Evolutionary conservation across 108 stramenopile genomes (phyloP), one percentile per base, ranked within the genome.

Genomic region (Aurantiochytrium sp.): DNA sequence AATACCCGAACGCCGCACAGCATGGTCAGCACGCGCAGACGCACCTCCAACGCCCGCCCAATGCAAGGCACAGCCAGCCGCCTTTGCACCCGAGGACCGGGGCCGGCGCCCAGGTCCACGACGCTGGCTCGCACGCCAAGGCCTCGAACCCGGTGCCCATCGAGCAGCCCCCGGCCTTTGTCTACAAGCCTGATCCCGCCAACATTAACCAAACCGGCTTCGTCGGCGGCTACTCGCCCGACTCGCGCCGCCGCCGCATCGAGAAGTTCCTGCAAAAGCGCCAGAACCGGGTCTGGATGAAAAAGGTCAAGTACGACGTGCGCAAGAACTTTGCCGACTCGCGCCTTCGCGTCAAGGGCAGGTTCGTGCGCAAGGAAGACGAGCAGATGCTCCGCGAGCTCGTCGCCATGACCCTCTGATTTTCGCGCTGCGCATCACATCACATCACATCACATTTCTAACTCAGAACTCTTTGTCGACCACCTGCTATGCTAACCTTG

Each of bases 311-410:
- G 90, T 99, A 99, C 90, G 98, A 97, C 89, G 97, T 97, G 6
- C 92, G 98, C n/a, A 98, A 99, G 90, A 97, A 97, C 87, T 98
- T 99, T 90, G 98, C 98, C 12, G 98, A 98, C 89, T 95, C 95
- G 87, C 93, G 98, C 55, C 85, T 98, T 86, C 93, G 98, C 15
- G 97, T 98, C 41, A 98, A 98, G 92, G 98, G 97, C 4, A 93
- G 98, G 8, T 99, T 99, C 91, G 98, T 99, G 68, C 97, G 96
- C 91, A 99, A 99, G 89, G 97, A 99, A 88, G 98, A 99, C 87
- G 98, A 99, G 90, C 91, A 97, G 55, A 88, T 99, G 55, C 55
- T 90, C 31, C 86, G 89, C 30, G 89, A 90, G 53, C 37, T 90
- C 6, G 30, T 88, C 17, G 52, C 53, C 30, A 86, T 86, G 85